These are phyloP conservation scores for Botrytis porri DNA, from an alignment of 2,329 filamentous ascomycete genomes.

Conservation along the genomic window DNA sequence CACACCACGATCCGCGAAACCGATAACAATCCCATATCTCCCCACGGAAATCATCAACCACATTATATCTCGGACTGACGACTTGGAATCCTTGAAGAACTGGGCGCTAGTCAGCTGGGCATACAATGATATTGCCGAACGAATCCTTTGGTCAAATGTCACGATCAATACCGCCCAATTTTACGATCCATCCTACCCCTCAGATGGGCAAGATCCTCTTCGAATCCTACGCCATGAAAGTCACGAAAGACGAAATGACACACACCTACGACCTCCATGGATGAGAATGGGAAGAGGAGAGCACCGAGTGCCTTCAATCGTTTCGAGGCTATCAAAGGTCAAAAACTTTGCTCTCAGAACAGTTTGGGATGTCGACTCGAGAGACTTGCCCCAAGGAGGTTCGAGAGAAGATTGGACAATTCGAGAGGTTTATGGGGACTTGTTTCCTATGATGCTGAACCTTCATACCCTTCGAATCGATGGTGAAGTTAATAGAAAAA, in stretches of 20 bases:
- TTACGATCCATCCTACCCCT: constrained; percentile 15
- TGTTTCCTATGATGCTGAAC: constrained; percentile 15
- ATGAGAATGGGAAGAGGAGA: not conserved
- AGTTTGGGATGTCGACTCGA: constrained; percentile 20
- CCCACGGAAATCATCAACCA: constrained; percentile 17
- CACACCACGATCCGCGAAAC: constrained; percentile 12
- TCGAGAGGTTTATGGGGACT: not conserved
- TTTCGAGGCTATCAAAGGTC: constrained; percentile 7
- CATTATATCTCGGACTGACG: constrained; percentile 18
- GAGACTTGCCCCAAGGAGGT: constrained; percentile 12
- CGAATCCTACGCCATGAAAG: constrained; percentile 15
- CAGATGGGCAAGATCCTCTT: constrained; percentile 12
- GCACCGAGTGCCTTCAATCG: constrained; percentile 13
- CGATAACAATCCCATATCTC: constrained; percentile 14
- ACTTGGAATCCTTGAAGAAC: constrained; percentile 20
- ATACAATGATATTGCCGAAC: constrained; percentile 16
- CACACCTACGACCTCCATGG: not conserved
- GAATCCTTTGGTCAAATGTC: constrained; percentile 20
- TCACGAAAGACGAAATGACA: not conserved
- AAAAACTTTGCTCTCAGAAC: constrained; percentile 18
- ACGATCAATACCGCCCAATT: constrained; percentile 19
- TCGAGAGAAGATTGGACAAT: constrained; percentile 12
- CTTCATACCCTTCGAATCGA: constrained; percentile 13
- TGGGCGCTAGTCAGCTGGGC: constrained; percentile 16
- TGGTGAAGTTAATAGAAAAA: constrained; percentile 16